A percentile compares a stretch with the other conserved stretches of the same genome.
phyloP scores from a whole-genome alignment of 176 grass and related monocot genomes.

The Canna indica region DNA sequence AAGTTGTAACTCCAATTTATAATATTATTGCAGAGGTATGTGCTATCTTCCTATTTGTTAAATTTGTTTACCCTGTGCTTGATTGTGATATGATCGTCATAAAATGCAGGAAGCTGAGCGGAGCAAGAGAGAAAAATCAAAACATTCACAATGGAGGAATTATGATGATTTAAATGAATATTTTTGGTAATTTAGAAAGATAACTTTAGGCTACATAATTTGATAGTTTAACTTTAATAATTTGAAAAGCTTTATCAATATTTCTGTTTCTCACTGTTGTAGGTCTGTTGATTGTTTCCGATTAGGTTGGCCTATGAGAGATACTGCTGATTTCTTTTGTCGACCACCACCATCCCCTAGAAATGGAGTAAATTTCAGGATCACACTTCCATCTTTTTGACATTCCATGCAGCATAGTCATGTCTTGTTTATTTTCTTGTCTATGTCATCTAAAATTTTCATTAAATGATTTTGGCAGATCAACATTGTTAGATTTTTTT shows the following conservation, averaged over 20 bases:
- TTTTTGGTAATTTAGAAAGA: constrained; percentile 57
- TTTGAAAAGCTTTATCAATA: too few relatives aligned
- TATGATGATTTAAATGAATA: constrained; percentile 97
- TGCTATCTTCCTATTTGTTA: constrained; percentile 8
- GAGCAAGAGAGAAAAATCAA: constrained; percentile 71
- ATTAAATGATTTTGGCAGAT: not conserved
- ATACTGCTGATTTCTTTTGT: constrained; percentile 86
- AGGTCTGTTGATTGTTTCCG: constrained; percentile 90
- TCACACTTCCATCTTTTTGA: not conserved
- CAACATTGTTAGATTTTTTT: too few relatives aligned
- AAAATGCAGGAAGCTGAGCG: constrained; percentile 64
- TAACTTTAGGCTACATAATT: not conserved
- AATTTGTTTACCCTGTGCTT: not conserved
- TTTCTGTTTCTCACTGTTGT: constrained; percentile 7
- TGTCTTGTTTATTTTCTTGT: not conserved
- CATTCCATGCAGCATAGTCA: not conserved
- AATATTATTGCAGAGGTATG: constrained; percentile 57
- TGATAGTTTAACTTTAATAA: constrained; percentile 17
- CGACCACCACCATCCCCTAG: constrained; percentile 14
- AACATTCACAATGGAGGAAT: constrained; percentile 94
- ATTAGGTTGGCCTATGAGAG: constrained; percentile 90
- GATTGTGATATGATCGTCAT: not conserved
- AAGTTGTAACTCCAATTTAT: constrained; percentile 94
- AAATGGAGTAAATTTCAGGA: constrained; percentile 40
- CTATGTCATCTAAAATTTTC: not conserved